Conservation (phyloP, 139 green algal genomes). For the Zygnema cylindricum region DNA sequence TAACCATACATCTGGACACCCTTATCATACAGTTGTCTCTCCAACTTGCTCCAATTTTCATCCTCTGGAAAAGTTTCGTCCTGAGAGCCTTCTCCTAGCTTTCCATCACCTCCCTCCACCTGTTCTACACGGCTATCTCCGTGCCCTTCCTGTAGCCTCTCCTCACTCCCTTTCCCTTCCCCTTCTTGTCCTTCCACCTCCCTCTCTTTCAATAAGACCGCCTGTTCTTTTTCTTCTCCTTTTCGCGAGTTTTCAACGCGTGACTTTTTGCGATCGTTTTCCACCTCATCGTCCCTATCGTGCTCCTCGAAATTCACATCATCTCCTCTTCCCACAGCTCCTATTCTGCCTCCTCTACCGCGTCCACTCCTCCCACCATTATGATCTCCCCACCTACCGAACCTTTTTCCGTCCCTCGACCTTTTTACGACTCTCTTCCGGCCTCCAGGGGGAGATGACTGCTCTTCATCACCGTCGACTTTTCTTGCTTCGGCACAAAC, state of each 20-base stretch:
- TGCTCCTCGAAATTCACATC: not conserved
- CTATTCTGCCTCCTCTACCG: not conserved
- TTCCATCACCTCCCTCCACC: not conserved
- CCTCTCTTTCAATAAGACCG: not conserved
- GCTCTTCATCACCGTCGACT: not conserved
- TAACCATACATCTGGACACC: slow-evolving; percentile 30
- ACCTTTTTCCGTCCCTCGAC: not conserved
- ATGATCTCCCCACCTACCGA: not conserved
- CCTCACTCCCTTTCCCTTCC: not conserved
- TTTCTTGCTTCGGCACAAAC: not conserved
- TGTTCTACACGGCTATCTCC: not conserved
- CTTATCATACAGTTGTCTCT: slow-evolving; percentile 9
- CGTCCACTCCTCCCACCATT: not conserved
- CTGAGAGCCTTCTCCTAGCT: not conserved
- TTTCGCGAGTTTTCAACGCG: not conserved
- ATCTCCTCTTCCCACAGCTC: not conserved
- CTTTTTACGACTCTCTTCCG: not conserved
- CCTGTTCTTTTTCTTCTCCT: not conserved
- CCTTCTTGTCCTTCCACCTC: slow-evolving; percentile 13
- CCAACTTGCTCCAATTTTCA: slow-evolving; percentile 17
- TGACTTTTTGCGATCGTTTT: not conserved
- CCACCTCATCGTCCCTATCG: not conserved
- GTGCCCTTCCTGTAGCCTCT: not conserved
- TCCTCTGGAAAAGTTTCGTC: not conserved
- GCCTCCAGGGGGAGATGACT: not conserved